Evolutionary conservation across 257 asterid species (phyloP).

Genomic region (Solanum piurae): DNA sequence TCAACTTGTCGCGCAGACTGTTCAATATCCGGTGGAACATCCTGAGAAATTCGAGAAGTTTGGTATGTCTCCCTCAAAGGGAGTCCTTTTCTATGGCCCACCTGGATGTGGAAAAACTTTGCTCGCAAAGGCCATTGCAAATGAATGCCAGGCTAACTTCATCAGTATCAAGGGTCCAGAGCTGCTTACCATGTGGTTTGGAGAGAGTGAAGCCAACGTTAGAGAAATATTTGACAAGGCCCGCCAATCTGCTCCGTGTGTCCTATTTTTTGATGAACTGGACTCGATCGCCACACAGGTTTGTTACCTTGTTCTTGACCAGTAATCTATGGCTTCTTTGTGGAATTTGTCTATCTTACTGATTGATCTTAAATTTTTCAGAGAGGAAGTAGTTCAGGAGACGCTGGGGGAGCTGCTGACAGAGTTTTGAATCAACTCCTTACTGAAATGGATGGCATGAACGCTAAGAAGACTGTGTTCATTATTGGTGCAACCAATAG

Average conservation of each 20-base stretch:
- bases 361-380: neutral
- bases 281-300: conserved; percentile 78
- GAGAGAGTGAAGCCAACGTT: conserved; percentile 95
- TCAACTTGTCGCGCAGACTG: conserved; percentile 41
- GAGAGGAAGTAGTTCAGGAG: conserved; percentile 75
- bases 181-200: conserved; percentile 94
- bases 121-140: conserved; percentile 91
- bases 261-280: conserved; percentile 57
- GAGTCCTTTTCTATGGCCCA: conserved; percentile 88
- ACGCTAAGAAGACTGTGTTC: conserved; percentile 82
- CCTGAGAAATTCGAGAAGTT: conserved; percentile 93
- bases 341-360: neutral
- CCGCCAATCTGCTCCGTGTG: conserved; percentile 71
- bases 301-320: neutral
- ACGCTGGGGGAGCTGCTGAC: conserved; percentile 92
- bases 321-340: neutral
- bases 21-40: conserved; percentile 94
- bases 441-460: conserved; percentile 94
- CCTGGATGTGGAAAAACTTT: conserved; percentile 91
- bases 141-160: conserved; percentile 90
- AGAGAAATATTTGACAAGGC: conserved; percentile 91
- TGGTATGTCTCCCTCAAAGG: conserved; percentile 96
- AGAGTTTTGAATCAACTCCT: conserved; percentile 83
- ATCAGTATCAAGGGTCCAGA: conserved; percentile 96
- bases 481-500: conserved; percentile 89